Evolutionary conservation across 805 yeast genomes (phyloP), one percentile per base, ranked within the genome.

Genomic region (Teunomyces stri): DNA sequence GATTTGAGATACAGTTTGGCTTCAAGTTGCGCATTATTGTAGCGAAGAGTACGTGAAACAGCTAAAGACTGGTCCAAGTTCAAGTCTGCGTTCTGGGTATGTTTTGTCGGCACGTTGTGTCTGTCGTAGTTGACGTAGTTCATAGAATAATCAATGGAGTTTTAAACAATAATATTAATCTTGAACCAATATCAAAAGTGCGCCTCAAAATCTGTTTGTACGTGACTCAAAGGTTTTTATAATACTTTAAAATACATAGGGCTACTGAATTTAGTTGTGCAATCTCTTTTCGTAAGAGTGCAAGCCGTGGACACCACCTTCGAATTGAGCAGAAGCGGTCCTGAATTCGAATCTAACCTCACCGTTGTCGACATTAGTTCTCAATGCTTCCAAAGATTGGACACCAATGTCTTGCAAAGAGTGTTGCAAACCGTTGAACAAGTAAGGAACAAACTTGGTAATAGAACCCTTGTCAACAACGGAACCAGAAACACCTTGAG

Each of bases 361-460:
- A 58, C 96, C 96, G 47, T 60, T 54, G 60, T 75, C 76, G 51
- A 88, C 92, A 41, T 76, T 69, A 50, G 71, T 71, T 65, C 85
- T 85, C 69, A 94, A 81, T 36, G 72, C 82, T 13, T 57, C 65
- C 56, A 87, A 66, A 41, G 94, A 84, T 60, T 66, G 61, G 54
- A 86, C 87, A 74, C 99, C 99, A 70, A 94, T 89, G 70, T 94
- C 99, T 80, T 94, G 99, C 70, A 95, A 87, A 66, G 99, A 92
- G 72, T 94, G 99, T 80, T 94, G 97, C 66, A 94, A 80, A 72
- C 99, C 99, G 60, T 87, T 85, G 81, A 78, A 87, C 70, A 94
- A 76, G 78, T 94, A 94, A 57, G 99, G 99, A 56, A 94, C 74
- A 66, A 90, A 94, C 75, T 92, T 94, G 68, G 83, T 82, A 67